phyloP scores from a whole-genome alignment of 352 stramenopile genomes.

The Elongisporangium undulatum region DNA sequence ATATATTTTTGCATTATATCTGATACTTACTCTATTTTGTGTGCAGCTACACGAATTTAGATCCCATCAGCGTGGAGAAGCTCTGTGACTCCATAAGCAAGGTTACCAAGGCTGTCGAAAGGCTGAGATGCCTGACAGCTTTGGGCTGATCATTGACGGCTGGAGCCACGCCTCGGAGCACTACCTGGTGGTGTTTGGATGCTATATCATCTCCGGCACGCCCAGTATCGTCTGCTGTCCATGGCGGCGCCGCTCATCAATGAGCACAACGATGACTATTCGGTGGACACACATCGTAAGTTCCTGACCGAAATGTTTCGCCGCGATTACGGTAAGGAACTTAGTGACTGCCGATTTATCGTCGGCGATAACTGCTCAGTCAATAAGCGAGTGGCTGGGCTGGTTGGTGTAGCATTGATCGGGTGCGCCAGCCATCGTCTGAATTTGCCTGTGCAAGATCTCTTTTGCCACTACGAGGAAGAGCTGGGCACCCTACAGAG shows the following conservation, averaged over 20 bases:
- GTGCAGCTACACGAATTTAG: constrained; percentile 1
- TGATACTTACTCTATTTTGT: not conserved
- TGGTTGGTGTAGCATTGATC: constrained; percentile 7
- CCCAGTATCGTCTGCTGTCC: not conserved
- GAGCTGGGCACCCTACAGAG: constrained; percentile 1
- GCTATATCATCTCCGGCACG: not conserved
- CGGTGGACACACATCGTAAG: constrained; percentile 2
- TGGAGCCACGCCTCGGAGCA: constrained; percentile 3
- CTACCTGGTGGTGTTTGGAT: constrained; percentile 1
- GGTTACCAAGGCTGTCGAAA: constrained; percentile 1
- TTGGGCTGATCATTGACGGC: constrained; percentile 2
- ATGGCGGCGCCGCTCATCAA: constrained; percentile 7
- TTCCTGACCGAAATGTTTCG: constrained; percentile 4
- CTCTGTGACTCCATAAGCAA: not conserved
- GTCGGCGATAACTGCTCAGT: constrained; percentile 14
- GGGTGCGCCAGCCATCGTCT: constrained; percentile 14
- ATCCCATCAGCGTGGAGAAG: not conserved
- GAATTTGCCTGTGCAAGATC: constrained; percentile 7
- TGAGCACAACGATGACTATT: constrained; percentile 6
- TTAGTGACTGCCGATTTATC: constrained; percentile 4
- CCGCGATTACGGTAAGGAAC: constrained; percentile 3
- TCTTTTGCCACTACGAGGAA: not conserved
- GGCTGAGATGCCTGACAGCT: constrained; percentile 1
- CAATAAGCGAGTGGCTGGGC: constrained; percentile 2
- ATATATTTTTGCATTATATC: not conserved